Base-by-base conservation (phyloP, 2,329 filamentous ascomycete species). In the Ascomycota sp. region DNA sequence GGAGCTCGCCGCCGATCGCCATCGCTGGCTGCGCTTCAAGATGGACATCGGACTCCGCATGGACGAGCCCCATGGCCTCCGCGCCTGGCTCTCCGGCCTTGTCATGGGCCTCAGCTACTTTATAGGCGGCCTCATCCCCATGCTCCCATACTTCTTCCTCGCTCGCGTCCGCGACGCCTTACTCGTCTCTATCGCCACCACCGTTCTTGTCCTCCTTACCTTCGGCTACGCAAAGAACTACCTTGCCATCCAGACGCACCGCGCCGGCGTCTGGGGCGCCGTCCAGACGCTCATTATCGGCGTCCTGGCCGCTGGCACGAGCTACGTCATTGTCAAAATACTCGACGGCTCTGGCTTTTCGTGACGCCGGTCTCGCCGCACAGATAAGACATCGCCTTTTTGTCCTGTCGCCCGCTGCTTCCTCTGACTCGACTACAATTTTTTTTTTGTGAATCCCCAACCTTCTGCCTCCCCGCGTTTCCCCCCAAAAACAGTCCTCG, bases 31-130 rank as follows among this genome's bases (percentile, higher is more conserved):
- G 13, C 57, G 50, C 35, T 72, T 72, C 53, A 62, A 70, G 57
- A 68, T 72, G 59, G 62, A 68, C 44, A 67, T 72, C 48, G 61
- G 64, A 41, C 55, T 67, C 34, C 55, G 54, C 39, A 55, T 66
- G 30, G 55, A 60, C 38, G 54, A 61, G 42, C 55, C 47, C 40
- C 53, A 52, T 45, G 55, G 51, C 25, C 53, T 55, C 44, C 46
- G 56, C 40, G 51, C 67, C 44, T 48, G 62, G 50, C 50, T 69
- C 31, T 73, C 68, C 0, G 76, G 72, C 2, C 40, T 72, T 24
- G 78, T 71, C 7, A 75, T 81, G 44, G 70, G 73, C 0, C 44
- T 71, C 11, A 72, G 72, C 27, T 81, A 81, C 48, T 72, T 80
- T 34, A 50, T 79, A 16, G 76, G 76, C 13, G 76, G 76, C 0